A percentile compares a stretch with the other conserved stretches of the same genome.
phyloP scores from a whole-genome alignment of 2,329 filamentous ascomycete genomes.

The Paraphoma sp. region DNA sequence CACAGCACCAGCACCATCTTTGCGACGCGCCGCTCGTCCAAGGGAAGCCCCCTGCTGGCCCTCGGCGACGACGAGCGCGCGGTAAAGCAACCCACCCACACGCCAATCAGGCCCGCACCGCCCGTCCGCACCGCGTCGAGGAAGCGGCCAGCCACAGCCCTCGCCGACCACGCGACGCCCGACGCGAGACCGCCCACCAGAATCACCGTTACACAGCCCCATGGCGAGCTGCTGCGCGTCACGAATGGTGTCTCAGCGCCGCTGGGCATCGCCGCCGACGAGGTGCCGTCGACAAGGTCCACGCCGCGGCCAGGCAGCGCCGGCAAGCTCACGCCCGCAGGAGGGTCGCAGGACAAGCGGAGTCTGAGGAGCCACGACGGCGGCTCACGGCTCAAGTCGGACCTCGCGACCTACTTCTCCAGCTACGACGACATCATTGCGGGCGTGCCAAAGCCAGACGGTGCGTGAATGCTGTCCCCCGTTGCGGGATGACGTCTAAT shows the following conservation, averaged over 20 bases:
- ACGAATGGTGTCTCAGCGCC: slow-evolving; percentile 51
- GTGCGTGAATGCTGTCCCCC: slow-evolving; percentile 56
- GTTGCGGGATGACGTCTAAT: slow-evolving; percentile 20
- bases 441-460: slow-evolving; percentile 78
- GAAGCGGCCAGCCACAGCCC: slow-evolving; percentile 40
- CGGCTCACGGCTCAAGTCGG: slow-evolving; percentile 85
- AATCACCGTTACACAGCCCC: slow-evolving; percentile 51
- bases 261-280: slow-evolving; percentile 43
- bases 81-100: slow-evolving; percentile 12
- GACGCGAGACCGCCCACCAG: slow-evolving; percentile 50
- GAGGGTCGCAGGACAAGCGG: slow-evolving; percentile 64
- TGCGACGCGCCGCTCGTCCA: slow-evolving; percentile 37
- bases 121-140: slow-evolving; percentile 32
- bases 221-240: slow-evolving; percentile 50
- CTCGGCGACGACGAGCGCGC: slow-evolving; percentile 28
- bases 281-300: slow-evolving; percentile 37
- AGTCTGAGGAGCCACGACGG: slow-evolving; percentile 86
- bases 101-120: slow-evolving; percentile 17
- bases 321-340: slow-evolving; percentile 30
- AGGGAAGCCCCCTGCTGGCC: slow-evolving; percentile 28
- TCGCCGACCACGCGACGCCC: slow-evolving; percentile 25
- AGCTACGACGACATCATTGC: slow-evolving; percentile 95
- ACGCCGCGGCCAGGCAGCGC: slow-evolving; percentile 39
- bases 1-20: slow-evolving; percentile 27
- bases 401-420: slow-evolving; percentile 87